These are phyloP conservation scores for Lodderomyces elongisporus DNA, from an alignment of 1,139 yeast species.

Conservation along the genomic window DNA sequence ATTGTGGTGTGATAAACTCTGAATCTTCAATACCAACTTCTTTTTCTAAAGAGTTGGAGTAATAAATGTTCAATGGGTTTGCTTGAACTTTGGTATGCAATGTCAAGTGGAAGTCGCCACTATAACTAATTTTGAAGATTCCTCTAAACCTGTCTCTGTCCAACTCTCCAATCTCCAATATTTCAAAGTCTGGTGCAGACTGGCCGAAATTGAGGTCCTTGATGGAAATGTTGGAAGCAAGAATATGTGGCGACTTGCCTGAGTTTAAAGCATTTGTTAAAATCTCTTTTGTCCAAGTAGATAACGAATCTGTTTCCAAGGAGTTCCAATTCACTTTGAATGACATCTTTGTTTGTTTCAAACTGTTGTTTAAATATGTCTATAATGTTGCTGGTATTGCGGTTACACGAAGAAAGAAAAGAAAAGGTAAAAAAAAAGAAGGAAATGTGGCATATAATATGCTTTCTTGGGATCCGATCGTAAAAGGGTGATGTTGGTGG, in stretches of 20 bases:
- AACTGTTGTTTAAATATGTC: not conserved
- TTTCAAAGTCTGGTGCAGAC: constrained; percentile 73
- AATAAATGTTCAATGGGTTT: constrained; percentile 70
- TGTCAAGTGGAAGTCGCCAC: constrained; percentile 77
- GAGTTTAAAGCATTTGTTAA: constrained; percentile 75
- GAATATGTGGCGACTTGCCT: constrained; percentile 67
- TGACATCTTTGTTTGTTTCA: constrained; percentile 60
- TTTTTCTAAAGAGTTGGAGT: constrained; percentile 42
- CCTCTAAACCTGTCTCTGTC: constrained; percentile 80
- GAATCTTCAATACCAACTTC: constrained; percentile 9
- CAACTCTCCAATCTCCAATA: constrained; percentile 80
- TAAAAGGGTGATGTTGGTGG: too few relatives aligned
- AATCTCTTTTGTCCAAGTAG: constrained; percentile 62
- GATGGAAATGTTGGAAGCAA: constrained; percentile 70
- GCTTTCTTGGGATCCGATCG: too few relatives aligned
- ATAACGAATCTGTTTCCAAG: constrained; percentile 64
- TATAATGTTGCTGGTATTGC: not conserved
- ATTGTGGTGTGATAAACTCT: constrained; percentile 59
- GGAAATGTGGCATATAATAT: too few relatives aligned
- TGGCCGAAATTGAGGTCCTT: constrained; percentile 75
- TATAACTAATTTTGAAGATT: constrained; percentile 73
- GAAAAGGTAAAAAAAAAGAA: too few relatives aligned
- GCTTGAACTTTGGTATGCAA: constrained; percentile 82
- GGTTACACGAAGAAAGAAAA: not conserved
- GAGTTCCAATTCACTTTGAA: constrained; percentile 77